phyloP scores from a whole-genome alignment of 2,329 filamentous ascomycete genomes.

The Microdochium paspali region DNA sequence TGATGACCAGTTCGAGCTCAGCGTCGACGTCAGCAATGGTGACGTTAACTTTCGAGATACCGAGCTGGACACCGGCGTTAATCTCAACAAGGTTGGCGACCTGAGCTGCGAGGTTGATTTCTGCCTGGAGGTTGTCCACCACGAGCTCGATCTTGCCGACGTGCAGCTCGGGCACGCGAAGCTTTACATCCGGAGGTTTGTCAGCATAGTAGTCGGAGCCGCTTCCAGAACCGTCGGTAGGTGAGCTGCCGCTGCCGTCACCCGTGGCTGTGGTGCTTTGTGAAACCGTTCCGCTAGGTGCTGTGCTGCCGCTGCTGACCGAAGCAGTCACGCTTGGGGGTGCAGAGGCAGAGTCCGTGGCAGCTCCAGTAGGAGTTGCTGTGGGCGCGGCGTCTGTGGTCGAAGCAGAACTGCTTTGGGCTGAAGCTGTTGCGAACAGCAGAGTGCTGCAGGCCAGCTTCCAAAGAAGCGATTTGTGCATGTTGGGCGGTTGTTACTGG shows the following conservation, averaged over 20 bases:
- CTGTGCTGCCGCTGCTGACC: constrained; percentile 3
- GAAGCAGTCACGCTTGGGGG: background rate
- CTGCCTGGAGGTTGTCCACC: constrained; percentile 48
- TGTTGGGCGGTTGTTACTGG: background rate
- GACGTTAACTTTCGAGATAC: constrained; percentile 43
- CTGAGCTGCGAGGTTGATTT: constrained; percentile 50
- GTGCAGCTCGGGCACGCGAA: constrained; percentile 47
- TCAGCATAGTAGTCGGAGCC: constrained; percentile 9
- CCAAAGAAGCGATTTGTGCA: background rate
- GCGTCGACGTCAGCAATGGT: constrained; percentile 52
- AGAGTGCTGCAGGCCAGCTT: background rate
- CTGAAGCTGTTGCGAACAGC: background rate
- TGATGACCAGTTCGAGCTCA: constrained; percentile 48
- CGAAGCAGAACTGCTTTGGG: background rate
- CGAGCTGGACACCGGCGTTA: constrained; percentile 43
- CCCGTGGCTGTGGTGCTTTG: constrained; percentile 9
- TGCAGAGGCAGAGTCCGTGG: background rate
- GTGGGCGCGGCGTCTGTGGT: constrained; percentile 1
- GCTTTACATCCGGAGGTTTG: constrained; percentile 43
- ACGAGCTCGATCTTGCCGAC: constrained; percentile 51
- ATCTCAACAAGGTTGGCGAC: constrained; percentile 48
- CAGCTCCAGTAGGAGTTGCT: constrained; percentile 7
- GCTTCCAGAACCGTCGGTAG: constrained; percentile 16
- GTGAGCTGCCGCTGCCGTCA: constrained; percentile 10
- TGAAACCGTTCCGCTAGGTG: constrained; percentile 6